Evolutionary conservation across 2,329 filamentous ascomycete genomes (phyloP).

Genomic region (Thelonectria discophora): DNA sequence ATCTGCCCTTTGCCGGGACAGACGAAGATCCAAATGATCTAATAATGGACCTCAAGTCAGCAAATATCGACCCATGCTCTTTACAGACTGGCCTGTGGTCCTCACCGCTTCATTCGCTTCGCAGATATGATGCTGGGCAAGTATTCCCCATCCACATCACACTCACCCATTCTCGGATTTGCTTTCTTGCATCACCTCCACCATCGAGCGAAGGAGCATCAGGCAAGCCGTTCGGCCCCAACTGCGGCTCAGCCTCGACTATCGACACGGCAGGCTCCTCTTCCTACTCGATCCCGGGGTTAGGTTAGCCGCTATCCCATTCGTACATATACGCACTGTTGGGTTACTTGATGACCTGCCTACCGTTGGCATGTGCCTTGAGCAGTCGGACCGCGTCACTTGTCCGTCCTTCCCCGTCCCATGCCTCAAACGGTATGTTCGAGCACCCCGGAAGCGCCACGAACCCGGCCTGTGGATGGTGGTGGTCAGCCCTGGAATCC

Average conservation of each 20-base stretch:
- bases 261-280: slow-evolving; percentile 4
- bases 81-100: neutral
- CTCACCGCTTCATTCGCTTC: neutral
- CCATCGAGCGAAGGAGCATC: slow-evolving; percentile 7
- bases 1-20: slow-evolving; percentile 5
- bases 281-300: neutral
- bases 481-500: slow-evolving; percentile 19
- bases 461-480: slow-evolving; percentile 38
- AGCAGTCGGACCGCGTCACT: slow-evolving; percentile 17
- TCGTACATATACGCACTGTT: neutral
- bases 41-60: slow-evolving; percentile 4
- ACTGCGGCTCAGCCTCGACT: slow-evolving; percentile 6
- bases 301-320: neutral
- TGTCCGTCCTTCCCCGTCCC: slow-evolving; percentile 15
- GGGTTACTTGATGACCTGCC: slow-evolving; percentile 1
- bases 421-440: slow-evolving; percentile 8
- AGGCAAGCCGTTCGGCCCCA: slow-evolving; percentile 5
- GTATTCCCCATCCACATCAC: neutral
- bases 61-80: neutral
- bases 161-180: neutral
- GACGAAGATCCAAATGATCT: neutral
- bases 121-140: neutral
- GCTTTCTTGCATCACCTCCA: neutral
- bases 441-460: slow-evolving; percentile 24
- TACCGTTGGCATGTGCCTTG: slow-evolving; percentile 2